Evolutionary conservation across 2,329 filamentous ascomycete genomes (phyloP).

Genomic region (Venturia effusa): DNA sequence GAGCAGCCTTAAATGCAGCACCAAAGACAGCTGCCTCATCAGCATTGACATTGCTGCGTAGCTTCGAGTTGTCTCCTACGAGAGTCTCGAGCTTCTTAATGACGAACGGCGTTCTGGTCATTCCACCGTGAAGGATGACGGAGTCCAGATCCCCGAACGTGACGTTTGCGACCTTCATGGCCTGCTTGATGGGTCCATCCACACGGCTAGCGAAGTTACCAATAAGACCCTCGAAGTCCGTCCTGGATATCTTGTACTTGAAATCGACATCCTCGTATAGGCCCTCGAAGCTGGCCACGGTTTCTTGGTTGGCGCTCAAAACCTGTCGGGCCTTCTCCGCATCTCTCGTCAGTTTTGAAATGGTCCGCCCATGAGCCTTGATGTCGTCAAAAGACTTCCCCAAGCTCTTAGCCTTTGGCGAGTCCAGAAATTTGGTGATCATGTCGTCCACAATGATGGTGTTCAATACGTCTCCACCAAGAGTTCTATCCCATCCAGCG

Average conservation of each 20-base stretch:
- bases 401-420: conserved; percentile 50
- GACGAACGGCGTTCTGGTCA: conserved; percentile 84
- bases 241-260: conserved; percentile 74
- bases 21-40: conserved; percentile 96
- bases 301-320: conserved; percentile 84
- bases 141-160: conserved; percentile 70
- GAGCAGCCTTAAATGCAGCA: conserved; percentile 85
- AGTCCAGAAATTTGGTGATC: conserved; percentile 56
- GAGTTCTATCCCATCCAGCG: conserved; percentile 74
- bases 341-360: conserved; percentile 88
- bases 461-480: conserved; percentile 86
- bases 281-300: conserved; percentile 70
- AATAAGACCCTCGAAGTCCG: conserved; percentile 71
- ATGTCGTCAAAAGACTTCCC: conserved; percentile 53
- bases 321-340: conserved; percentile 79
- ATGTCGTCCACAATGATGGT: conserved; percentile 83
- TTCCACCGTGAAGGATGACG: conserved; percentile 86
- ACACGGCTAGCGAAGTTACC: conserved; percentile 59
- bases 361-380: conserved; percentile 66
- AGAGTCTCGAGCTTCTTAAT: conserved; percentile 76
- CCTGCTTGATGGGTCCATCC: conserved; percentile 56
- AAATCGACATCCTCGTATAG: conserved; percentile 89
- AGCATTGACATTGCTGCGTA: conserved; percentile 89
- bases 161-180: conserved; percentile 63
- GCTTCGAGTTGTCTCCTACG: conserved; percentile 61